Base-by-base conservation (phyloP, 2,329 filamentous ascomycete genomes). In the Fusarium algeriense region DNA sequence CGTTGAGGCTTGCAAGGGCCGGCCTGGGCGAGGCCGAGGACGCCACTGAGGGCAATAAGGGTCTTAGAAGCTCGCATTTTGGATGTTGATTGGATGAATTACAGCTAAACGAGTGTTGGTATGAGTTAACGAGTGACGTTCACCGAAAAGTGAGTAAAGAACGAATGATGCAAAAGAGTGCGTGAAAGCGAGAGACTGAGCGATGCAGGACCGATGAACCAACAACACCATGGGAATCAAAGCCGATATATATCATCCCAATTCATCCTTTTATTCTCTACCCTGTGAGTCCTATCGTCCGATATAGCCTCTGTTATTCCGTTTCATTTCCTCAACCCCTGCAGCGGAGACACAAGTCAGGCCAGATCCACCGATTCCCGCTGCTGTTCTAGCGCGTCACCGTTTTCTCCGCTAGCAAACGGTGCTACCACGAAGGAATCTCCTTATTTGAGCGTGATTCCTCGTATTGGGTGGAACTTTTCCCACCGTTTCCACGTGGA, bases 311-410 rank as follows among this genome's bases (percentile, higher is more conserved):
- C 34, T 26, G 20, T 48, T 34, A 48, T 28, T 28, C 32, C 30
- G 44, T 38, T 57, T 57, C 44, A 57, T 57, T 57, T 50, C 11
- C 19, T 1, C 4, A 12, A 11, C 43, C 43, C 53, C 53, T 56
- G 40, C 10, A 9, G 19, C 30, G 52, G 52, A 19, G 48, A 12
- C 19, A 1, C 20, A 38, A 38, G 32, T 57, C 54, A 57, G 54
- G 43, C 38, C 54, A 57, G 54, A 38, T 38, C 23, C 49, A 40
- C 49, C 23, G 13, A 28, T 12, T 52, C 43, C 23, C 43, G 32
- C 34, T 30, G 32, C 38, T 57, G 34, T 57, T 57, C 34, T 50
- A 57, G 54, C 43, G 54, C 43, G 54, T 46, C 54, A 57, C 54
- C 43, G 54, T 57, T 56, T 56, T 35, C 30, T 10, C 34, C 34